Evolutionary conservation across 495 filamentous ascomycete species (phyloP).

Genomic region (Xylaria cubensis): DNA sequence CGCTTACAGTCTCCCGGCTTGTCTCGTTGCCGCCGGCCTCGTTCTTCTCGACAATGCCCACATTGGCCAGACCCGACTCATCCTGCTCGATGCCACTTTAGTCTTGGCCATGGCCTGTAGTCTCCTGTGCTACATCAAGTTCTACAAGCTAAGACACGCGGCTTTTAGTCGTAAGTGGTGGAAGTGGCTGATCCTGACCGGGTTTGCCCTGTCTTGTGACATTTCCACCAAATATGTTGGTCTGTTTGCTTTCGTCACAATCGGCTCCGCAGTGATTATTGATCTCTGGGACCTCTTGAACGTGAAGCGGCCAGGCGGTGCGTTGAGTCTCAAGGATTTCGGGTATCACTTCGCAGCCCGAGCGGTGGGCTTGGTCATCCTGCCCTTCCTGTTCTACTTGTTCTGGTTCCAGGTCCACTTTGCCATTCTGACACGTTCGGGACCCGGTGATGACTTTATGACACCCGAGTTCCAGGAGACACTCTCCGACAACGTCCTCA

Average conservation of each 20-base stretch:
- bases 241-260: constrained; percentile 95
- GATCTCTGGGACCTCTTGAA: constrained; percentile 96
- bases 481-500: constrained; percentile 90
- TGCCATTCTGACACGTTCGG: constrained; percentile 82
- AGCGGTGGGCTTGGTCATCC: constrained; percentile 77
- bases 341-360: constrained; percentile 90
- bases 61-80: constrained; percentile 94
- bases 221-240: constrained; percentile 99
- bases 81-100: constrained; percentile 91
- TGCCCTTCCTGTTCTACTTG: constrained; percentile 96
- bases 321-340: constrained; percentile 78
- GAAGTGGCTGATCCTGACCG: constrained; percentile 98
- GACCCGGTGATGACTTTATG: constrained; percentile 99
- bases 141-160: constrained; percentile 93
- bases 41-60: constrained; percentile 98
- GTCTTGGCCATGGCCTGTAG: constrained; percentile 96
- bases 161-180: constrained; percentile 96
- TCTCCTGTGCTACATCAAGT: constrained; percentile 90
- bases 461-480: constrained; percentile 97
- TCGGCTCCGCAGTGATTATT: constrained; percentile 89
- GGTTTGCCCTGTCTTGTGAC: constrained; percentile 92
- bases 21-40: constrained; percentile 81
- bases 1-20: constrained; percentile 93
- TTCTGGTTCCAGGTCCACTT: constrained; percentile 99
- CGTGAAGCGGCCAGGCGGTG: constrained; percentile 78